These are phyloP conservation scores for Sphaerulina musiva DNA, from an alignment of 2,329 filamentous ascomycete species.

Conservation along the genomic window DNA sequence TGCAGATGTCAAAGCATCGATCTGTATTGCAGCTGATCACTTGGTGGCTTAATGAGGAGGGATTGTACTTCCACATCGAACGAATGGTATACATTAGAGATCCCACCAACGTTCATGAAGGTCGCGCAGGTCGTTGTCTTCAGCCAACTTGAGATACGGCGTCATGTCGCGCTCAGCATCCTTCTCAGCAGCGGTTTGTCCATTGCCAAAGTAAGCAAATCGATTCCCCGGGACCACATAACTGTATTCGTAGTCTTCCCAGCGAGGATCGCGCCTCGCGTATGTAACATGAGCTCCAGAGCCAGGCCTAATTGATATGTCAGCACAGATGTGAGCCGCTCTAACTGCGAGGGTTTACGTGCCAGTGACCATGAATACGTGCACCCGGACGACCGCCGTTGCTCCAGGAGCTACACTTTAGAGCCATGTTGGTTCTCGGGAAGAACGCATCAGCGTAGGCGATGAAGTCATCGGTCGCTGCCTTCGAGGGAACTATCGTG, in stretches of 20 bases:
- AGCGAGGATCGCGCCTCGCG: slow-evolving; percentile 50
- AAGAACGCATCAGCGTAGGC: slow-evolving; percentile 42
- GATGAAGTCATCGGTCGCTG: slow-evolving; percentile 46
- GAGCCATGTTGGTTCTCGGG: slow-evolving; percentile 49
- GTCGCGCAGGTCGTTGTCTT: slow-evolving; percentile 53
- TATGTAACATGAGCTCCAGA: slow-evolving; percentile 57
- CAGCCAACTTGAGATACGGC: slow-evolving; percentile 53
- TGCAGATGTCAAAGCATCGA: neutral
- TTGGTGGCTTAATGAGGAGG: too few species aligned
- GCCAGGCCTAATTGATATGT: slow-evolving; percentile 45
- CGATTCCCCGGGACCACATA: slow-evolving; percentile 44
- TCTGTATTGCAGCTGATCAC: neutral
- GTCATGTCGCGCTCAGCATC: slow-evolving; percentile 55
- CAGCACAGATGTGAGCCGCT: neutral
- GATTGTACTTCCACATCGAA: neutral
- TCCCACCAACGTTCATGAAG: slow-evolving; percentile 62
- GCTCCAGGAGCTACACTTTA: slow-evolving; percentile 59
- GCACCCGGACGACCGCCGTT: slow-evolving; percentile 59
- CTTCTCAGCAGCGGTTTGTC: slow-evolving; percentile 55
- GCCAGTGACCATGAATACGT: slow-evolving; percentile 59
- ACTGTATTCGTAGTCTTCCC: slow-evolving; percentile 55
- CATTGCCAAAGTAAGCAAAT: slow-evolving; percentile 58
- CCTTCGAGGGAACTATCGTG: slow-evolving; percentile 51
- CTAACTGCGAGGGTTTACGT: neutral
- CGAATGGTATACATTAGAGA: slow-evolving; percentile 3